Base-by-base conservation (phyloP, 73 alveolate species). In the Uronychia setigera region DNA sequence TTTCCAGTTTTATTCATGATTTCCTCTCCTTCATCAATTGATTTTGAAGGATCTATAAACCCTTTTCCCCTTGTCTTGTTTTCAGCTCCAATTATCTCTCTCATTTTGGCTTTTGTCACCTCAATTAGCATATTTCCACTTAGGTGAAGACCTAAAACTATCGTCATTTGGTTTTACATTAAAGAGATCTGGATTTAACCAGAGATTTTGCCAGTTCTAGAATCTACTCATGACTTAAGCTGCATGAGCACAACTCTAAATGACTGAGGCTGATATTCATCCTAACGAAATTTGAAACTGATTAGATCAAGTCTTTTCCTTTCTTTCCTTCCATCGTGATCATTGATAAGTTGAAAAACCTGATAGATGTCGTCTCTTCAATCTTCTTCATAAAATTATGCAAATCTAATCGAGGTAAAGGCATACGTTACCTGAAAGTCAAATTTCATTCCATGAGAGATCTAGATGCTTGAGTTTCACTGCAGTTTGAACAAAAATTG, bases 51-150 rank as follows among this genome's bases (percentile, higher is more conserved):
- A 57, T 79, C 92, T 25, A 78, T 32, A 9, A 86, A 1, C 46
- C 79, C 92, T 78, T 86, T 86, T 11, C 58, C 67, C 59, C 92
- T 78, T 33, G 67, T 46, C 67, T 46, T 46, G 67, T 60, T 78
- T 35, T 87, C 59, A 28, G 92, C 87, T 26, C 83, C 0, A 83
- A 86, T 86, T 33, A 28, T 11, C 29, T 86, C 87, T 86, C 92
- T 86, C 14, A 86, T 86, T 31, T 86, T 30, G 60, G n/a, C 60
- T 74, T 79, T 86, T 46, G 67, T 46, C 19, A 19, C 67, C 26
- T 86, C 87, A 34, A 27, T 34, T 9, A 85, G 76, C 33, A 78
- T 26, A 77, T 85, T 85, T 13, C 91, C 91, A 33, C 76, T 32
- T 1, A 85, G 26, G 57, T 85, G 91, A 1, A 85, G 76, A 35